Base-by-base conservation (phyloP, 2,329 filamentous ascomycete genomes). In the Beauveria scarabaeidicola region DNA sequence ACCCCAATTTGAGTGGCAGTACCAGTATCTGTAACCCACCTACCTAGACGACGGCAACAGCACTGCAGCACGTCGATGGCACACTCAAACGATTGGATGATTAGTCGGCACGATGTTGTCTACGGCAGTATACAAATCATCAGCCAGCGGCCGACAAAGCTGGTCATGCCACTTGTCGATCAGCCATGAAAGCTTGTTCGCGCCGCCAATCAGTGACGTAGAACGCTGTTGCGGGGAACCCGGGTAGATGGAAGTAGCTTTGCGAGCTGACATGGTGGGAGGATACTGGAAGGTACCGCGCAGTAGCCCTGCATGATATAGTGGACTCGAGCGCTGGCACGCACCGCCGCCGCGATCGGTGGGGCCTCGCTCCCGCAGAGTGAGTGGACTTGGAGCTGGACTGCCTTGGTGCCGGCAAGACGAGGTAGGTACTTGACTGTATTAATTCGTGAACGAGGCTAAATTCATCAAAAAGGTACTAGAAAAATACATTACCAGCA, bases 121-220 rank as follows among this genome's bases (percentile, higher is more conserved):
- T 25, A 17, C 3, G 23, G 17, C 17, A 4, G 8, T 29, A 8
- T 19, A 17, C 40, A 41, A 17, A 41, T 19, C 23, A 23, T 11
- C 32, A 50, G 32, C 21, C 43, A 29, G 55, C 32, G 36, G 23
- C 55, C 52, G 41, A 47, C 17, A 55, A 23, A n/a, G n/a, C 10
- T 38, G n/a, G 25, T 21, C 38, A 15, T 50, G 19, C 36, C 13
- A 36, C 38, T 36, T 29, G 47, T 23, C 56, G 47, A 52, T 58
- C 56, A 58, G 32, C 19, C 47, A 44, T 52, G 46, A 55, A 58
- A 58, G 47, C 47, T 58, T 58, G 56, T 58, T 58, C n/a, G 23
- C 36, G 19, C 15, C 29, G 55, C 36, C 46, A 41, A 58, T 46
- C 27, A 23, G 47, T 58, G 56, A 58, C 56, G 56, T 58, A 58